Conservation (phyloP, 805 yeast species). For the Zygoascus tannicola region DNA sequence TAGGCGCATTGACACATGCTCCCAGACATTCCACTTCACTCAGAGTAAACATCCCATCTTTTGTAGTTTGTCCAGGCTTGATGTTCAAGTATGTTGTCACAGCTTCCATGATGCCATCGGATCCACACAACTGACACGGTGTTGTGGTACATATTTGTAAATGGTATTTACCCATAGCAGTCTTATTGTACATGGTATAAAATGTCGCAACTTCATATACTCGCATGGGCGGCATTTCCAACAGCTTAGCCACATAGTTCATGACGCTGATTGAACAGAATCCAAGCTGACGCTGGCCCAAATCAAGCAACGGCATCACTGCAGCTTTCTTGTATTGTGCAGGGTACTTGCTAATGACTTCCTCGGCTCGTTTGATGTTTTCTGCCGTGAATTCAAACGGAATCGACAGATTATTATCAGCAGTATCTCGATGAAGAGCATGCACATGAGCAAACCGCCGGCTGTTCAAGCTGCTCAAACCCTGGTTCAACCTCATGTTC, state of each 20-base stretch:
- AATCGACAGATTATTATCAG: slow-evolving; percentile 53
- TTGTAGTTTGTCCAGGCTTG: slow-evolving; percentile 70
- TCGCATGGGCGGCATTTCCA: slow-evolving; percentile 90
- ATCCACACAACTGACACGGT: slow-evolving; percentile 78
- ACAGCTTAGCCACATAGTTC: slow-evolving; percentile 78
- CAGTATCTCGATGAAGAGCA: slow-evolving; percentile 64
- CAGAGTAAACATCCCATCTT: slow-evolving; percentile 65
- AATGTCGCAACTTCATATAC: slow-evolving; percentile 89
- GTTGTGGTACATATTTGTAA: slow-evolving; percentile 84
- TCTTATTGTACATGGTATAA: slow-evolving; percentile 83
- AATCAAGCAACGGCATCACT: slow-evolving; percentile 75
- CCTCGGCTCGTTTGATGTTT: slow-evolving; percentile 59
- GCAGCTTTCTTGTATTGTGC: slow-evolving; percentile 82
- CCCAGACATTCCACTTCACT: slow-evolving; percentile 89
- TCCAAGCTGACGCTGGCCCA: slow-evolving; percentile 82
- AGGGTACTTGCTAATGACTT: slow-evolving; percentile 71
- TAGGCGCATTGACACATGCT: slow-evolving; percentile 87
- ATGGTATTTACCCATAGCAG: slow-evolving; percentile 78
- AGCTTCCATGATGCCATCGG: slow-evolving; percentile 69
- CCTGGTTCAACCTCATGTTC: neutral
- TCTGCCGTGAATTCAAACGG: slow-evolving; percentile 66
- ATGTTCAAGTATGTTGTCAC: slow-evolving; percentile 50
- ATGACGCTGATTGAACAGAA: slow-evolving; percentile 79
- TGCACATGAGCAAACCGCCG: slow-evolving; percentile 11
- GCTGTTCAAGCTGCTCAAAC: neutral